phyloP scores from a whole-genome alignment of 176 grass and related monocot species.

The Musa acuminata region DNA sequence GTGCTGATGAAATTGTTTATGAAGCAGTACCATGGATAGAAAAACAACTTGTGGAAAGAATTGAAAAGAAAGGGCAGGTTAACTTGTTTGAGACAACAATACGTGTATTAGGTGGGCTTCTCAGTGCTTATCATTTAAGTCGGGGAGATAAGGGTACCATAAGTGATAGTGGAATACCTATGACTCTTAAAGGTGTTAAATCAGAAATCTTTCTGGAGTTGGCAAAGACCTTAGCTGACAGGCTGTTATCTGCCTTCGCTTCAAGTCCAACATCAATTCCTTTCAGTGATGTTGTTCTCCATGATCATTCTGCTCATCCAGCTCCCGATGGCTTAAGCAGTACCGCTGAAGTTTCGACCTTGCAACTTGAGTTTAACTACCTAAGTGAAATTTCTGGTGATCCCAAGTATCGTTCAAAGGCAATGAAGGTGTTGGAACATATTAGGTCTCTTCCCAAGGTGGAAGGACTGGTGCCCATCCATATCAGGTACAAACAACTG shows the following conservation, averaged over 20 bases:
- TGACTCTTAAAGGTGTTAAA: slow-evolving; percentile 40
- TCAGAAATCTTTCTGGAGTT: slow-evolving; percentile 62
- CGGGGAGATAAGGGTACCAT: slow-evolving; percentile 28
- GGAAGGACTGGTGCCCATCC: slow-evolving; percentile 90
- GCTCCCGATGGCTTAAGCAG: slow-evolving; percentile 90
- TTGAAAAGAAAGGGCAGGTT: slow-evolving; percentile 82
- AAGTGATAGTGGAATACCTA: slow-evolving; percentile 40
- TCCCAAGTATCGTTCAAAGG: slow-evolving; percentile 64
- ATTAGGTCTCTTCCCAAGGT: slow-evolving; percentile 75
- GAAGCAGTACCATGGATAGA: slow-evolving; percentile 91
- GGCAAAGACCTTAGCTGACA: slow-evolving; percentile 73
- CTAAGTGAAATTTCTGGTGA: slow-evolving; percentile 85
- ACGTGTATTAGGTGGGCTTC: slow-evolving; percentile 95
- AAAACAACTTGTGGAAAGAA: slow-evolving; percentile 61
- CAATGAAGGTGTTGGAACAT: slow-evolving; percentile 94
- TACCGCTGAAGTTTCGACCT: slow-evolving; percentile 77
- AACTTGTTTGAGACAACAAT: slow-evolving; percentile 99
- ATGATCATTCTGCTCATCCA: slow-evolving; percentile 61
- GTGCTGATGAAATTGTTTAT: slow-evolving; percentile 56
- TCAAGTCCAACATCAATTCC: slow-evolving; percentile 89
- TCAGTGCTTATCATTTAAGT: slow-evolving; percentile 93
- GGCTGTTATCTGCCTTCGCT: slow-evolving; percentile 68
- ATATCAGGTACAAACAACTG: slow-evolving; percentile 55
- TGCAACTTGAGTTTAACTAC: slow-evolving; percentile 95
- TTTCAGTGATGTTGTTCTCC: slow-evolving; percentile 90